phyloP scores from a whole-genome alignment of 306 rosid genomes.

The Styphnolobium japonicum region DNA sequence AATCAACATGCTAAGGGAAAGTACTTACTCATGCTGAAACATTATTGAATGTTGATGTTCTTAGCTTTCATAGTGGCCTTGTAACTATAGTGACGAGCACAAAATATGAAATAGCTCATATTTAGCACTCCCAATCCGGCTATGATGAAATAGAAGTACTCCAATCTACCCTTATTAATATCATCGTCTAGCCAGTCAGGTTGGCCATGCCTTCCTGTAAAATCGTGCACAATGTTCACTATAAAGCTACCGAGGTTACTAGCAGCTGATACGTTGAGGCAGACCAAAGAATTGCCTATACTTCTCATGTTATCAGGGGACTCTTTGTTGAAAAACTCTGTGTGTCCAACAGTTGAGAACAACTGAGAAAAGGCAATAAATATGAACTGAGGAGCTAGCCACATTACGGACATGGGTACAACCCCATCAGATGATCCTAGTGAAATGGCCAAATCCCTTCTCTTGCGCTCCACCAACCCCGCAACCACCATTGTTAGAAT shows the following conservation, averaged over 20 bases:
- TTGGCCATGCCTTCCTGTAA: constrained; percentile 27
- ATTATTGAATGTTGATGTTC: neutral
- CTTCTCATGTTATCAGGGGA: constrained; percentile 51
- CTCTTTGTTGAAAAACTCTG: constrained; percentile 52
- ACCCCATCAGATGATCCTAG: neutral
- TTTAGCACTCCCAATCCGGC: constrained; percentile 29
- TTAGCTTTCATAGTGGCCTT: constrained; percentile 2
- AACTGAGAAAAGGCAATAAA: constrained; percentile 25
- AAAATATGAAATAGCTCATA: constrained; percentile 18
- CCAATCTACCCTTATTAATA: constrained; percentile 49
- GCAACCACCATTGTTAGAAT: constrained; percentile 24
- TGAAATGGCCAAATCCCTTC: constrained; percentile 19
- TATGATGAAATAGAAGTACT: constrained; percentile 40
- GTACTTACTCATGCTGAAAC: neutral
- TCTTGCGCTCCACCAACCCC: constrained; percentile 21
- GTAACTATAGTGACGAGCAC: constrained; percentile 35
- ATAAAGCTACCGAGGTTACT: constrained; percentile 34
- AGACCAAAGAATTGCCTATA: constrained; percentile 37
- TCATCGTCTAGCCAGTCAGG: constrained; percentile 52
- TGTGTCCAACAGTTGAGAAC: constrained; percentile 42
- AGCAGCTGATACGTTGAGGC: constrained; percentile 21
- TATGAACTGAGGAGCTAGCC: constrained; percentile 52
- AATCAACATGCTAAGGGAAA: neutral
- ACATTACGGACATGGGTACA: constrained; percentile 43
- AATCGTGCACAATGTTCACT: constrained; percentile 27